These are phyloP conservation scores for Acer campestre DNA, from an alignment of 345 rosid genomes.

Conservation along the genomic window DNA sequence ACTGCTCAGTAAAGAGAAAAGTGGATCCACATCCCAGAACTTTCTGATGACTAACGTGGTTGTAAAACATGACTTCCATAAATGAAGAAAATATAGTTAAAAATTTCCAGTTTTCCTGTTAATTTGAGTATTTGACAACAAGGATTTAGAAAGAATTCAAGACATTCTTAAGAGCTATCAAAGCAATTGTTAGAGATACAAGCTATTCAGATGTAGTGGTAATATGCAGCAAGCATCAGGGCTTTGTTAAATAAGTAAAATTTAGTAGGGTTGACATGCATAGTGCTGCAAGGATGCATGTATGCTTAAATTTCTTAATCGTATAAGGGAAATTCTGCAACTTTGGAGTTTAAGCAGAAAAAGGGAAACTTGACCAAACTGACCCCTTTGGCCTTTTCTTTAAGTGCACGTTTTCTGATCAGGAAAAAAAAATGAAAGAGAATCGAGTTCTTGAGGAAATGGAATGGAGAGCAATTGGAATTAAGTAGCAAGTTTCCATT, in stretches of 20 bases:
- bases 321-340: background rate
- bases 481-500: no score
- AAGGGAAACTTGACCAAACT: background rate
- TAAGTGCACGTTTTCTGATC: no score
- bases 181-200: background rate
- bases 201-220: background rate
- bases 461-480: no score
- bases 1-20: background rate
- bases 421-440: no score
- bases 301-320: conserved; percentile 6
- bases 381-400: background rate
- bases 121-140: background rate
- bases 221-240: background rate
- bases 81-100: background rate
- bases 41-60: background rate
- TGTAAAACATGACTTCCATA: background rate
- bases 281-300: background rate
- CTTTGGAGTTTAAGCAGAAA: background rate
- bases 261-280: background rate
- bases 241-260: background rate
- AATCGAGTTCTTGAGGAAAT: no score
- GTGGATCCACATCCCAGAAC: background rate
- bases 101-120: background rate
- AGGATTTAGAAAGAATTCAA: background rate
- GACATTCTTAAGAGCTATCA: background rate